These are phyloP conservation scores for Chimonanthus praecox DNA, from an alignment of 164 flowering plant genomes.

Conservation along the genomic window DNA sequence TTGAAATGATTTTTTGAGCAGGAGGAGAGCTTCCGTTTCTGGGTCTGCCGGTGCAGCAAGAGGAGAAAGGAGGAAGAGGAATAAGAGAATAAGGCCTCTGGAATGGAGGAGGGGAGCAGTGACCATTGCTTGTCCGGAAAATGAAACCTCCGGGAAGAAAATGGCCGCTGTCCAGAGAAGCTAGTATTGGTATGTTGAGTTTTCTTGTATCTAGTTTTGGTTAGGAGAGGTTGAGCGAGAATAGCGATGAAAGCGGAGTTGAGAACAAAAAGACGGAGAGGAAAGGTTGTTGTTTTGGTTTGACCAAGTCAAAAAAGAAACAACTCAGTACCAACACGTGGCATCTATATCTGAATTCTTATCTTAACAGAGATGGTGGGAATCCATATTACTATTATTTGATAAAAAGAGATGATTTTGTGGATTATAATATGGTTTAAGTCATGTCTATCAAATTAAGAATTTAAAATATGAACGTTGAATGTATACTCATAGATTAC, in stretches of 20 bases:
- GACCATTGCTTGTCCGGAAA: constrained; percentile 43
- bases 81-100: constrained; percentile 4
- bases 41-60: constrained; percentile 12
- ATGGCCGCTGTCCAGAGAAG: constrained; percentile 25
- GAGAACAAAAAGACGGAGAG: neutral
- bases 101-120: constrained; percentile 30
- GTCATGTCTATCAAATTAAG: too few species aligned
- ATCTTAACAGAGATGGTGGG: too few species aligned
- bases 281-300: neutral
- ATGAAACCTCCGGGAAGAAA: constrained; percentile 22
- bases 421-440: too few species aligned
- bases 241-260: neutral
- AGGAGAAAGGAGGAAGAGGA: constrained; percentile 5
- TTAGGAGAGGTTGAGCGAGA: constrained; percentile 2
- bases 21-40: constrained; percentile 53
- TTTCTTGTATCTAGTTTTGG: neutral
- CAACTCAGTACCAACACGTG: too few species aligned
- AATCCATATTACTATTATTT: too few species aligned
- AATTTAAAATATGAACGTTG: too few species aligned
- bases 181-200: neutral
- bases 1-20: constrained; percentile 45
- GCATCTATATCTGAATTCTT: too few species aligned
- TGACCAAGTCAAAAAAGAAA: neutral
- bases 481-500: too few species aligned
- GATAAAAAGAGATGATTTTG: too few species aligned